These are phyloP conservation scores for Pseudopediastrum boryanum DNA, from an alignment of 139 green algal species.

Conservation along the genomic window DNA sequence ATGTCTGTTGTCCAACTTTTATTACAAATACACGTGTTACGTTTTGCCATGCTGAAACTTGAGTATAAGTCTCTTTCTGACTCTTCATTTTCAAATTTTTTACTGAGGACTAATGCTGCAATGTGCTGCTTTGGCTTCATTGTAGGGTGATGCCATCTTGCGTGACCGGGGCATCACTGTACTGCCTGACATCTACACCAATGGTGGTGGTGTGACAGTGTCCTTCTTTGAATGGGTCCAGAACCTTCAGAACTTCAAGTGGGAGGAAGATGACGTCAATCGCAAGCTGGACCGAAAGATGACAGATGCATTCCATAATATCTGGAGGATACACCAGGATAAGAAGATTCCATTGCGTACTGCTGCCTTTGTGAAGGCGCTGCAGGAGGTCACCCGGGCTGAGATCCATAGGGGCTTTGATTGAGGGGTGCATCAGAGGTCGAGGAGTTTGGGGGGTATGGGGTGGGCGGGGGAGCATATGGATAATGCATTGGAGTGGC, in stretches of 20 bases:
- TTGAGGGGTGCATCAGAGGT: slow-evolving; percentile 51
- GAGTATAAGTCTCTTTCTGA: slow-evolving; percentile 15
- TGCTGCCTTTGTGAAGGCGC: slow-evolving; percentile 82
- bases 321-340: slow-evolving; percentile 47
- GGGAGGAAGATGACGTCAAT: slow-evolving; percentile 81
- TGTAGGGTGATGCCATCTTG: slow-evolving; percentile 70
- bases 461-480: too few relatives aligned
- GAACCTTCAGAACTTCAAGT: slow-evolving; percentile 80
- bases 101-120: neutral
- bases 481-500: too few relatives aligned
- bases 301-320: slow-evolving; percentile 37
- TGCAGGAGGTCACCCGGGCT: slow-evolving; percentile 82
- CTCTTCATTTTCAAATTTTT: neutral
- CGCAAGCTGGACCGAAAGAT: slow-evolving; percentile 28
- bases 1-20: too few relatives aligned
- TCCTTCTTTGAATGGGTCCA: slow-evolving; percentile 88
- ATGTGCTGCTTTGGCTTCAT: neutral
- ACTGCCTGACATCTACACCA: slow-evolving; percentile 77
- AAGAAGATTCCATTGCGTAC: slow-evolving; percentile 78
- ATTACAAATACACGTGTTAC: too few relatives aligned
- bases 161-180: slow-evolving; percentile 64
- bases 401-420: slow-evolving; percentile 88
- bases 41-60: slow-evolving; percentile 44
- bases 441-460: too few relatives aligned
- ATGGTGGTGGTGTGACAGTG: slow-evolving; percentile 72